Percentiles rank a stretch among this genome's conserved stretches.
These are phyloP conservation scores for Bipolaris victoriae DNA, from an alignment of 2,329 filamentous ascomycete species.

Conservation along the genomic window DNA sequence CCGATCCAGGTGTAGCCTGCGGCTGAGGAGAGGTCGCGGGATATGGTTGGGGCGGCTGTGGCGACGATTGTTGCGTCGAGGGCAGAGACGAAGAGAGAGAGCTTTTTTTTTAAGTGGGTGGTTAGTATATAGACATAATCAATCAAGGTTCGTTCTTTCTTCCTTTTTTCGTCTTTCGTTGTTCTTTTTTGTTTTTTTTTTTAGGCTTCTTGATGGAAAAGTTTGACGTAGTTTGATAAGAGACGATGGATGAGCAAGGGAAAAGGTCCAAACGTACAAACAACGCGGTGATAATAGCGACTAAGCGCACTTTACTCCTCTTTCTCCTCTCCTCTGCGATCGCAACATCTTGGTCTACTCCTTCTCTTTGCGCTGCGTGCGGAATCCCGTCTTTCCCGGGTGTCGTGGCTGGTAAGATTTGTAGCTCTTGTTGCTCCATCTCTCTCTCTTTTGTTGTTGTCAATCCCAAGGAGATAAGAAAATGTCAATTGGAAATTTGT, in stretches of 20 bases:
- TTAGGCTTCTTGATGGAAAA: neutral
- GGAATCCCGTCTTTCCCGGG: neutral
- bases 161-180: neutral
- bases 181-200: too few species aligned
- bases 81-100: constrained; percentile 51
- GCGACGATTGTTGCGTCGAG: constrained; percentile 65
- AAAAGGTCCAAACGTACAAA: constrained; percentile 33
- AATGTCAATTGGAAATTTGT: neutral
- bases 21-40: constrained; percentile 67
- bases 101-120: constrained; percentile 23
- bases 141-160: neutral
- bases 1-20: constrained; percentile 81
- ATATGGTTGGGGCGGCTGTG: constrained; percentile 71
- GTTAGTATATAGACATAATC: neutral
- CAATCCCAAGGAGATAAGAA: neutral
- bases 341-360: constrained; percentile 1
- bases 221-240: too few species aligned
- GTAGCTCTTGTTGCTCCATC: neutral
- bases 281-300: constrained; percentile 40
- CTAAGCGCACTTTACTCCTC: constrained; percentile 35
- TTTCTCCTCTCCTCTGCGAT: constrained; percentile 17
- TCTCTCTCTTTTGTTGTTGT: neutral
- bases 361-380: neutral
- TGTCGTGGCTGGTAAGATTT: neutral
- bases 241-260: neutral